Conservation (phyloP, 805 yeast species). For the Brettanomyces naardenensis region DNA sequence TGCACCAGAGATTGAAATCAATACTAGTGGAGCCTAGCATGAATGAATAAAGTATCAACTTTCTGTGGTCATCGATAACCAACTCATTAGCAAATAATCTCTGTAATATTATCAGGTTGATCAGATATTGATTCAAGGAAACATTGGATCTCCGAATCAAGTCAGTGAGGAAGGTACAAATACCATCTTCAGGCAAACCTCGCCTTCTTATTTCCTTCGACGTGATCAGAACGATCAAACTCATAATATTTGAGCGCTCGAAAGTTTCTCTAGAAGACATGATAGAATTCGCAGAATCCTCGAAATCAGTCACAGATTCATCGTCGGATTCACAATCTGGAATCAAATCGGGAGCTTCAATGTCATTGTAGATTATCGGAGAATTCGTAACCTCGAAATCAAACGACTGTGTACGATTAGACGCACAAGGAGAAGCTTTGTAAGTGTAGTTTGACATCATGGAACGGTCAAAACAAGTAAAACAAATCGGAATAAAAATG, state of each 20-base stretch:
- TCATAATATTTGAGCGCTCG: not conserved
- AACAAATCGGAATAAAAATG: too few relatives aligned
- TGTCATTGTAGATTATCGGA: not conserved
- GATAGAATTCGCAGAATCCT: conserved; percentile 1
- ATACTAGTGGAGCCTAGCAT: conserved; percentile 8
- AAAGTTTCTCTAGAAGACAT: not conserved
- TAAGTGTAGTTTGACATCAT: not conserved
- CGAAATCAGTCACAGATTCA: conserved; percentile 4
- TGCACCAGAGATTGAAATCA: conserved; percentile 9
- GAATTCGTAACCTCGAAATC: not conserved
- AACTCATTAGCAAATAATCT: conserved; percentile 1
- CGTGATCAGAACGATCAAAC: not conserved
- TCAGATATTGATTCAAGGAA: conserved; percentile 5
- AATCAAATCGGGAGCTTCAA: conserved; percentile 9
- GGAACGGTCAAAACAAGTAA: not conserved
- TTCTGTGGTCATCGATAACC: conserved; percentile 2
- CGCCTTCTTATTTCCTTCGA: not conserved
- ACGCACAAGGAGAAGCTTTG: not conserved
- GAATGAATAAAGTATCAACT: conserved; percentile 10
- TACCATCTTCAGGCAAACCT: not conserved
- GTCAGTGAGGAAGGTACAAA: conserved; percentile 3
- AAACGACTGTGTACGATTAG: conserved; percentile 3
- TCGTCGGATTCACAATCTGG: conserved; percentile 5
- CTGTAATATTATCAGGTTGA: conserved; percentile 8
- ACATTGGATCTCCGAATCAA: conserved; percentile 3